Base-by-base conservation (phyloP, 2,329 filamentous ascomycete species). In the Talaromyces sp. region DNA sequence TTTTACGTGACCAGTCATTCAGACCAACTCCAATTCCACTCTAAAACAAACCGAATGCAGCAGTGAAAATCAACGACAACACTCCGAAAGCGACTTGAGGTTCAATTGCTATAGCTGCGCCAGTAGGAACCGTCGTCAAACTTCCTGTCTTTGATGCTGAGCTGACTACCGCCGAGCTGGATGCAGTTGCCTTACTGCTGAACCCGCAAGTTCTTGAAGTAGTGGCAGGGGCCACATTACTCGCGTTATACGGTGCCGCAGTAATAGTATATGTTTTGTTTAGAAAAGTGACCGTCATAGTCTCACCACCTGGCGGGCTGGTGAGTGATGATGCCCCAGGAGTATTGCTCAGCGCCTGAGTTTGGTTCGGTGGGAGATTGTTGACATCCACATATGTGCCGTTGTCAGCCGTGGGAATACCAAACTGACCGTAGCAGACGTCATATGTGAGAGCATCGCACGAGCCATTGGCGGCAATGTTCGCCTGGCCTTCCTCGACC, bases 301-400 rank as follows among this genome's bases (percentile, higher is more conserved):
- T 60, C 22, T 60, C 39, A 4, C 57, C 57, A 8, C 41, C 57
- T 19, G 57, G 57, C 8, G 57, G 57, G 39, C 57, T 60, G 4
- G 57, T 60, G 19, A 60, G 43, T 11, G 39, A 16, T 7, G 41
- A 19, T 35, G 27, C 16, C 9, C 57, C 57, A n/a, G 57, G 39
- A 19, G 41, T 60, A 14, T 60, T 60, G 41, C 57, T 60, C 8
- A 60, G 39, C 4, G 41, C 39, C n/a, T 33, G 22, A 31, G 57
- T 60, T 7, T 60, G 57, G 43, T 60, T 60, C 7, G 39, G 22
- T 13, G 57, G 57, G 24, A 60, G 57, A 35, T 60, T 60, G 24
- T 60, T 60, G 24, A 60, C 57, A 47, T 47, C 57, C 13, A 60
- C 39, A n/a, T 60, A 60, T 33, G 41, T 60, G 9, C 57, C 57